phyloP scores from a whole-genome alignment of 805 yeast species.

The Metschnikowia lunata region DNA sequence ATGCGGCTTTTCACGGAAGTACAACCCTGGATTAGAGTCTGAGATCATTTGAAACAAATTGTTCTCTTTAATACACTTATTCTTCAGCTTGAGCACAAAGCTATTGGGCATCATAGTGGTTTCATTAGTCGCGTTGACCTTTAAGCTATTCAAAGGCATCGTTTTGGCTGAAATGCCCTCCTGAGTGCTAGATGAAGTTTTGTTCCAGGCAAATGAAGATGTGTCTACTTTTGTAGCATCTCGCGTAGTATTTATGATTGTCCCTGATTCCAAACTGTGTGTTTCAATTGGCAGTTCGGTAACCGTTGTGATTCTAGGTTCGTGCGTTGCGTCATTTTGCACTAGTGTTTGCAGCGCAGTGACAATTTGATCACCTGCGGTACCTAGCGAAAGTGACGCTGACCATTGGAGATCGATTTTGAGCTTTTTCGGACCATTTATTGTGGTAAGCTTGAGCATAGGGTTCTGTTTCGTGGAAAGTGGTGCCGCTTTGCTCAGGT shows the following conservation, averaged over 20 bases:
- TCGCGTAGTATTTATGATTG: no score
- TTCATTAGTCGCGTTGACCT: not conserved
- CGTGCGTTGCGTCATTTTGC: no score
- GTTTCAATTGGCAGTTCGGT: no score
- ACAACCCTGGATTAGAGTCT: constrained; percentile 39
- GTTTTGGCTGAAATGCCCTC: not conserved
- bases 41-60: constrained; percentile 49
- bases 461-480: constrained; percentile 1
- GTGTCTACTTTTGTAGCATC: no score
- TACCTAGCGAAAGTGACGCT: not conserved
- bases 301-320: no score
- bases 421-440: constrained; percentile 2
- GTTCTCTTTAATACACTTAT: not conserved
- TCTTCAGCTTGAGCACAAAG: not conserved
- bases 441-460: not conserved
- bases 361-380: no score
- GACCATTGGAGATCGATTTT: constrained; percentile 1
- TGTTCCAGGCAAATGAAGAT: no score
- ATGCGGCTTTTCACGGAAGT: constrained; percentile 44
- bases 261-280: no score
- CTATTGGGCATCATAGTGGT: not conserved
- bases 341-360: no score
- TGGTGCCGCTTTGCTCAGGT: not conserved
- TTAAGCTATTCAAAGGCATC: not conserved
- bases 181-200: not conserved